Evolutionary conservation across 2,329 filamentous ascomycete genomes (phyloP).

Genomic region (Aspergillus terreus): DNA sequence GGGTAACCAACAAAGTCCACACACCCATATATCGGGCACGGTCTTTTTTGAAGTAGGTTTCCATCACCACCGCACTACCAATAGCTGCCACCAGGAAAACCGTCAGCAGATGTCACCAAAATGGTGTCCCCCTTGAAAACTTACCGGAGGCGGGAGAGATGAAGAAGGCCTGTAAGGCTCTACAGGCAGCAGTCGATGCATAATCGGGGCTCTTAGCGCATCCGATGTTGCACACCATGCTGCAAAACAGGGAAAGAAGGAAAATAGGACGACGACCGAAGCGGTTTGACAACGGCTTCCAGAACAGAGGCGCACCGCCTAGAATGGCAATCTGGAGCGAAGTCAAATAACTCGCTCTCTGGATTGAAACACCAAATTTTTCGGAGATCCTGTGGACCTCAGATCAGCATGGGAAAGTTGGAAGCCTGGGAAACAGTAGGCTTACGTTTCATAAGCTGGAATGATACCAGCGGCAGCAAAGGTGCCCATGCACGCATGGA

Average conservation of each 20-base stretch:
- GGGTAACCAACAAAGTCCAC: constrained; percentile 52
- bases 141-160: constrained; percentile 48
- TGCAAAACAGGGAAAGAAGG: constrained; percentile 49
- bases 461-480: constrained; percentile 56
- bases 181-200: constrained; percentile 47
- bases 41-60: constrained; percentile 56
- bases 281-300: constrained; percentile 52
- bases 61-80: constrained; percentile 55
- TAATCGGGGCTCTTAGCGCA: constrained; percentile 52
- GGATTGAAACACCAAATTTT: constrained; percentile 48
- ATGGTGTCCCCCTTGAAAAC: background rate
- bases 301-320: constrained; percentile 52
- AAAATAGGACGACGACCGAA: constrained; percentile 55
- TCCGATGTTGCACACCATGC: constrained; percentile 52
- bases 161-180: constrained; percentile 54
- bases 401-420: background rate
- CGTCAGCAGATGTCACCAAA: background rate
- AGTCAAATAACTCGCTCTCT: constrained; percentile 51
- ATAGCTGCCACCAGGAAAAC: constrained; percentile 35
- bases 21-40: constrained; percentile 55
- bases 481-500: constrained; percentile 57
- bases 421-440: background rate
- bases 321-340: constrained; percentile 53
- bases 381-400: constrained; percentile 40
- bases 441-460: constrained; percentile 47